Percentiles rank a stretch among this genome's conserved stretches.
phyloP scores from a whole-genome alignment of 2,329 filamentous ascomycete genomes.

The Pestalotiopsis fici region DNA sequence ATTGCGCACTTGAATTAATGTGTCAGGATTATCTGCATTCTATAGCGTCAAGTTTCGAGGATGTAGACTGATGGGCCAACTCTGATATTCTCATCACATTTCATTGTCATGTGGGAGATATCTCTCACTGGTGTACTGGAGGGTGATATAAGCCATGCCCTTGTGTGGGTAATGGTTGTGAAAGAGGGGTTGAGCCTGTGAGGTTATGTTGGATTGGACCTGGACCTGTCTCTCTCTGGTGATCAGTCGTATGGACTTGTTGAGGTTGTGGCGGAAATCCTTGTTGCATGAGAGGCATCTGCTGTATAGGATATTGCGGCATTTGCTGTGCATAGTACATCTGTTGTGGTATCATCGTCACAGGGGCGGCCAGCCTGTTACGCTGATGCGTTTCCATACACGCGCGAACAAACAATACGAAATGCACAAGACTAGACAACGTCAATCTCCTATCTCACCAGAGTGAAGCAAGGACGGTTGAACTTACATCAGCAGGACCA shows the following conservation, averaged over 20 bases:
- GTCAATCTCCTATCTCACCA: slow-evolving; percentile 11
- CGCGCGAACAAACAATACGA: slow-evolving; percentile 23
- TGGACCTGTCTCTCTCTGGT: slow-evolving; percentile 1
- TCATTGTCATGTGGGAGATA: not conserved
- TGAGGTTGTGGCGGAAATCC: slow-evolving; percentile 1
- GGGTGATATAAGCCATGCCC: too few species aligned
- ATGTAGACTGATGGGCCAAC: too few species aligned
- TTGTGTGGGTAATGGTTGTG: not conserved
- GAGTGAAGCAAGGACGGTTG: not conserved
- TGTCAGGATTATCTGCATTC: too few species aligned
- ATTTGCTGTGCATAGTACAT: slow-evolving; percentile 1
- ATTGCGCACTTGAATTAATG: too few species aligned
- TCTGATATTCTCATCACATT: too few species aligned
- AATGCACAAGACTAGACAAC: slow-evolving; percentile 21
- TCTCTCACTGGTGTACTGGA: not conserved
- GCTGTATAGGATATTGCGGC: slow-evolving; percentile 2
- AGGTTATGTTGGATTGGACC: not conserved
- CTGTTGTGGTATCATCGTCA: slow-evolving; percentile 1
- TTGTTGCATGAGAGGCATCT: not conserved
- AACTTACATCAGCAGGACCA: slow-evolving; percentile 17
- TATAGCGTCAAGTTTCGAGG: too few species aligned
- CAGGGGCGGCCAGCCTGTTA: slow-evolving; percentile 6
- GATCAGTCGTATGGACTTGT: slow-evolving; percentile 4
- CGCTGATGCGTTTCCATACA: slow-evolving; percentile 17
- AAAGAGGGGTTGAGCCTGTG: not conserved